These are phyloP conservation scores for Phytophthora cryptogea DNA, from an alignment of 352 stramenopile genomes.

Conservation along the genomic window DNA sequence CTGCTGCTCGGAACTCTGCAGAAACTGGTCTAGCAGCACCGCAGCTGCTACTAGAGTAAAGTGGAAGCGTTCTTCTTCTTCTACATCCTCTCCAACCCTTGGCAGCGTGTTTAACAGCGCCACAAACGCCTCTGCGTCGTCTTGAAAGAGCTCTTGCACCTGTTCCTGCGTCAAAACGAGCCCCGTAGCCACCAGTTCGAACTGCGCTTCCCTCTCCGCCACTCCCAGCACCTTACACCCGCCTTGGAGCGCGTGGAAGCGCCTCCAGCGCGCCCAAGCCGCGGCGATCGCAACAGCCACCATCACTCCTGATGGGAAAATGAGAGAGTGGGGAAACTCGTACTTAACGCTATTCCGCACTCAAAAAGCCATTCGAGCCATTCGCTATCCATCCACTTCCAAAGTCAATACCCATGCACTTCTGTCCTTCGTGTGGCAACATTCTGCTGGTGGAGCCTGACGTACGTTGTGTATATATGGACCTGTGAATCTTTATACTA, in stretches of 20 bases:
- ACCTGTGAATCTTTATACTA: neutral
- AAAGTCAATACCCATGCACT: conserved; percentile 63
- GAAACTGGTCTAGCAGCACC: conserved; percentile 31
- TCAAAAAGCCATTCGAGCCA: no score
- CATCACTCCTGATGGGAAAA: conserved; percentile 1
- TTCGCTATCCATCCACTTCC: conserved; percentile 3
- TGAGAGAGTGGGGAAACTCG: no score
- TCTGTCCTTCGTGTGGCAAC: conserved; percentile 91
- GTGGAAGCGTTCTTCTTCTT: conserved; percentile 41
- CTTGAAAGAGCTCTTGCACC: conserved; percentile 34
- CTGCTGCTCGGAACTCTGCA: conserved; percentile 16
- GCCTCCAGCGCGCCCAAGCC: conserved; percentile 34
- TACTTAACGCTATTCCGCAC: no score
- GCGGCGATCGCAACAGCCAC: conserved; percentile 9
- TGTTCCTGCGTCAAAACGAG: conserved; percentile 33
- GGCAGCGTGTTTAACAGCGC: conserved; percentile 50
- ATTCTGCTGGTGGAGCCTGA: conserved; percentile 90
- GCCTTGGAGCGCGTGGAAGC: conserved; percentile 12
- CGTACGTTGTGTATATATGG: conserved; percentile 37
- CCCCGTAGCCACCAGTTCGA: conserved; percentile 53
- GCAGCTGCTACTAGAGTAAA: conserved; percentile 45
- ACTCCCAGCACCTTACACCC: conserved; percentile 3
- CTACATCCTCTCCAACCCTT: conserved; percentile 11
- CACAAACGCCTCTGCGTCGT: conserved; percentile 20
- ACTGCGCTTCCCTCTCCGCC: conserved; percentile 47